Evolutionary conservation across 2,329 filamentous ascomycete genomes (phyloP), one percentile per base, ranked within the genome.

Genomic region (Hypoxylon sp.): DNA sequence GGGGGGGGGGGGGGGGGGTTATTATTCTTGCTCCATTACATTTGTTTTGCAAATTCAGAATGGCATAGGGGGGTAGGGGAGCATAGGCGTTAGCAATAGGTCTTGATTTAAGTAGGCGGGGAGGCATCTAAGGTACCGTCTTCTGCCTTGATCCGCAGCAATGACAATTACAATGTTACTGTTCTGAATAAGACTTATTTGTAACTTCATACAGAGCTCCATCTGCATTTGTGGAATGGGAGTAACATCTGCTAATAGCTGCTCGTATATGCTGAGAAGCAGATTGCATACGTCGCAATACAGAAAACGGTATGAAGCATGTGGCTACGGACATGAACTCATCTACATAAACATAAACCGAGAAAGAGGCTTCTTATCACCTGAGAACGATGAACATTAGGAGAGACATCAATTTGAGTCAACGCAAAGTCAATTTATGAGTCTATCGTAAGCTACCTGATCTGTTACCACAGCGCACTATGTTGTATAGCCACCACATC

Each of bases 361-460:
- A 3, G 17, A 5, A 10, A 2, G 7, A 17, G 19, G 35, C 13
- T 11, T 19, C 8, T 44, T 44, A 19, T 44, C 17, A n/a, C 7
- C 21, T 46, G 5, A 21, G 19, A 13, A 42, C 7, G 19, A 31
- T 15, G 11, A n/a, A 44, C 6, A 42, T n/a, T 57, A 29, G 37
- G 31, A 17, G 21, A 19, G 19, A 29, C n/a, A 24, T 21, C 6
- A 37, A 21, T 39, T 54, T 21, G 6, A 47, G 55, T 64, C 39
- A 75, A 71, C 61, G 60, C 61, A 57, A 66, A 60, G 54, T 74
- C 69, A 72, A 74, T 77, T 76, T 73, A 68, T 74, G 70, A 71
- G 74, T 79, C 77, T 78, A 79, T 78, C 71, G 62, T 73, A 54
- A 74, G 71, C 62, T 72, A 72, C 17, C 39, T 44, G 39, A 44